Evolutionary conservation across 2,329 filamentous ascomycete species (phyloP).

Genomic region (Knufia petricola): DNA sequence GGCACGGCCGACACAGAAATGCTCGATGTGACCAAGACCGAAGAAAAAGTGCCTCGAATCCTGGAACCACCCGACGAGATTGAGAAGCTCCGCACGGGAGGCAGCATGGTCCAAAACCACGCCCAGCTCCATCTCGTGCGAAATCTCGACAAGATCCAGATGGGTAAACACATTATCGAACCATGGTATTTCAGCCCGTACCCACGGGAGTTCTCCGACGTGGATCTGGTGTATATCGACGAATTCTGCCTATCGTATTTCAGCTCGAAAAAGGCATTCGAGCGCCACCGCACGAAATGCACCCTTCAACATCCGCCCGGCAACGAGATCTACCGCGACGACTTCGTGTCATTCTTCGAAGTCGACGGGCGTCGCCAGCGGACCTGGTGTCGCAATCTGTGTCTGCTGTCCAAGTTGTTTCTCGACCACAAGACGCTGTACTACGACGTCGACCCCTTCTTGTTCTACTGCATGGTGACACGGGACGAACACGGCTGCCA

Average conservation of each 20-base stretch:
- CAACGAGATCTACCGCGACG: conserved; percentile 93
- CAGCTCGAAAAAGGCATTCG: conserved; percentile 70
- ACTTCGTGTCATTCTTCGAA: conserved; percentile 88
- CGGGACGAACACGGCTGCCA: conserved; percentile 91
- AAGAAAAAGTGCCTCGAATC: conserved; percentile 25
- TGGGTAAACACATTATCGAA: conserved; percentile 83
- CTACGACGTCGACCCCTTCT: conserved; percentile 75
- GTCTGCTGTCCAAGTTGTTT: conserved; percentile 89
- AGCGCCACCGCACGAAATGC: conserved; percentile 80
- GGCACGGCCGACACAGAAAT: conserved; percentile 34
- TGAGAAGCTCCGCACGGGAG: conserved; percentile 85
- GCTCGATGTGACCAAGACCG: conserved; percentile 31
- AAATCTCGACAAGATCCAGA: conserved; percentile 88
- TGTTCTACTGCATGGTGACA: conserved; percentile 91
- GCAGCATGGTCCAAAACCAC: conserved; percentile 98
- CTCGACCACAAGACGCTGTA: conserved; percentile 92
- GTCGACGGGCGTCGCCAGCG: conserved; percentile 95
- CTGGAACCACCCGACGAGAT: conserved; percentile 56
- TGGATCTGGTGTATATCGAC: conserved; percentile 89
- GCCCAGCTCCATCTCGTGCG: conserved; percentile 89
- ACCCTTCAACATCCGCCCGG: conserved; percentile 84
- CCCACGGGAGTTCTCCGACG: conserved; percentile 75
- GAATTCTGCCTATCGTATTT: conserved; percentile 95
- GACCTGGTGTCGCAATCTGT: conserved; percentile 97
- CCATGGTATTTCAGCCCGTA: conserved; percentile 99